A percentile compares a stretch with the other conserved stretches of the same genome.
phyloP scores from a whole-genome alignment of 2,329 filamentous ascomycete species.

The Scytalidium sp. region DNA sequence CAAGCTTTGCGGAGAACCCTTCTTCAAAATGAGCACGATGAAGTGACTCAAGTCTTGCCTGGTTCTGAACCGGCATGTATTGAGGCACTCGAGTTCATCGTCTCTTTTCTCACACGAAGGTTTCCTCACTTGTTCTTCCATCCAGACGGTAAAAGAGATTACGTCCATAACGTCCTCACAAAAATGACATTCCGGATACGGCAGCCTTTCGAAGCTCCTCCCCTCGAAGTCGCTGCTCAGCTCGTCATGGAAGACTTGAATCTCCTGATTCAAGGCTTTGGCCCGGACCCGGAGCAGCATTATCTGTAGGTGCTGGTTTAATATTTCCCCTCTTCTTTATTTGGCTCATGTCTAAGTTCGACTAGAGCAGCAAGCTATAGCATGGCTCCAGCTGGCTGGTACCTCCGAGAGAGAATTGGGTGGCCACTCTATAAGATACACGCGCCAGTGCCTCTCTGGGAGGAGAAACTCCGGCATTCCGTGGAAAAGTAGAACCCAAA shows the following conservation, averaged over 20 bases:
- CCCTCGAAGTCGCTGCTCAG: constrained; percentile 45
- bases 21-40: constrained; percentile 32
- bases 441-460: constrained; percentile 42
- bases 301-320: constrained; percentile 16
- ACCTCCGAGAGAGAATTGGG: constrained; percentile 42
- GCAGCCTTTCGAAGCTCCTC: constrained; percentile 29
- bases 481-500: constrained; percentile 44
- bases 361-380: constrained; percentile 45
- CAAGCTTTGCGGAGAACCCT: constrained; percentile 37
- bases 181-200: constrained; percentile 36
- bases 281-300: constrained; percentile 28
- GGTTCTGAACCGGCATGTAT: constrained; percentile 40
- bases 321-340: no score
- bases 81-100: constrained; percentile 43
- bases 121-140: constrained; percentile 39
- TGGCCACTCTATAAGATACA: constrained; percentile 44
- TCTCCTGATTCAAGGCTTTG: constrained; percentile 39
- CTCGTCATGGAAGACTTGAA: constrained; percentile 48
- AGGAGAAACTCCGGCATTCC: constrained; percentile 37
- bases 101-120: constrained; percentile 37
- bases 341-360: no score
- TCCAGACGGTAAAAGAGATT: constrained; percentile 15
- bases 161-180: constrained; percentile 38
- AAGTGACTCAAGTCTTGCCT: constrained; percentile 40
- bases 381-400: constrained; percentile 48